Evolutionary conservation across 2,329 filamentous ascomycete species (phyloP).

Genomic region (Fusarium xylarioides): DNA sequence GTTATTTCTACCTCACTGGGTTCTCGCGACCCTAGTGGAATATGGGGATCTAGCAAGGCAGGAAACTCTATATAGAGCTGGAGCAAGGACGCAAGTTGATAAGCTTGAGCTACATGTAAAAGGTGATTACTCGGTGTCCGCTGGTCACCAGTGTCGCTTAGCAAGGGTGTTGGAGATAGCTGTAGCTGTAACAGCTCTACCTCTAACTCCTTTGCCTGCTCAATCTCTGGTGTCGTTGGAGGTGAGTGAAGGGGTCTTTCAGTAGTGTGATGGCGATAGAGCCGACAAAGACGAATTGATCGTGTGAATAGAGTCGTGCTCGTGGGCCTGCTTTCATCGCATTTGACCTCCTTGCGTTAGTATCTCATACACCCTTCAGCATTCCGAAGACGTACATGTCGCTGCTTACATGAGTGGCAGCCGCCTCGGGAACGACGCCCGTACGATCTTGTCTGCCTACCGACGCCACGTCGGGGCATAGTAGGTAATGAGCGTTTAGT

Average conservation of each 20-base stretch:
- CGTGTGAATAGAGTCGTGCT: background rate
- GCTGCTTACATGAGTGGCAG: background rate
- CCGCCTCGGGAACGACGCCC: background rate
- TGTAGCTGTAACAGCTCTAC: background rate
- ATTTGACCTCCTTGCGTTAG: background rate
- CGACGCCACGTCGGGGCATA: background rate
- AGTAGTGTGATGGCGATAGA: no score
- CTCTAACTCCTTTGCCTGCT: background rate
- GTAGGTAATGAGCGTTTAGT: background rate
- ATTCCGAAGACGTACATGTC: background rate
- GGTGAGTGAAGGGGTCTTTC: rapidly evolving
- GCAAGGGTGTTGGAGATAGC: background rate
- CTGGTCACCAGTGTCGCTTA: rapidly evolving
- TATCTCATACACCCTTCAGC: rapidly evolving
- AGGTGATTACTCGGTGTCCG: background rate
- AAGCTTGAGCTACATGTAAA: background rate
- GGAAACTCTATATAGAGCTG: background rate
- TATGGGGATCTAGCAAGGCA: rapidly evolving
- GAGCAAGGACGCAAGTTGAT: background rate
- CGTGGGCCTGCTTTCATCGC: background rate
- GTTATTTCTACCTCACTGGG: rapidly evolving
- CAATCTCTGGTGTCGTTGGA: background rate
- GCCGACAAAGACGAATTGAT: background rate
- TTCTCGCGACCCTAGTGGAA: rapidly evolving
- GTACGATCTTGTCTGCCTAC: background rate